Percentiles rank a stretch among this genome's conserved stretches.
phyloP scores from a whole-genome alignment of 495 filamentous ascomycete genomes.

The Pyrenopolyporus hunteri region DNA sequence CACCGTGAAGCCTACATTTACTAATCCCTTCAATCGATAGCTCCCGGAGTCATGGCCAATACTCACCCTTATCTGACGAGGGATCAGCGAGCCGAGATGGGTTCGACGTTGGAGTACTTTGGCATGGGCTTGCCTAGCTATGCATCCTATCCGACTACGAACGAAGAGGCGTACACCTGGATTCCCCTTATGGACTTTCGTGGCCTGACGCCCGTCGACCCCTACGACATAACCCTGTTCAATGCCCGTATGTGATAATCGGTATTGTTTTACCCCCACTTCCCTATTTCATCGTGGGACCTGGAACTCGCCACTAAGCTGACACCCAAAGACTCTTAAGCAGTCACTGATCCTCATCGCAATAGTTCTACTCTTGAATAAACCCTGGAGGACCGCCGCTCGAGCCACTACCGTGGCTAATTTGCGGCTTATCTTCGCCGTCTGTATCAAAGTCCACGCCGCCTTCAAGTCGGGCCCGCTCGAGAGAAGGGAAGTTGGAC shows the following conservation, averaged over 20 bases:
- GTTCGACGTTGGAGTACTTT: no score
- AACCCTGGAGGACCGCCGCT: not conserved
- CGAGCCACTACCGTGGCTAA: not conserved
- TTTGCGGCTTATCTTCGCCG: not conserved
- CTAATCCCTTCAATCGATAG: no score
- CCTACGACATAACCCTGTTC: not conserved
- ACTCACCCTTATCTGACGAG: no score
- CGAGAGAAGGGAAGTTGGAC: not conserved
- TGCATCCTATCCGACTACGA: not conserved
- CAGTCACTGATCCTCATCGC: not conserved
- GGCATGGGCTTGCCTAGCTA: no score
- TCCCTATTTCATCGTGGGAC: no score
- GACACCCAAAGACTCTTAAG: not conserved
- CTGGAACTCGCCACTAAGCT: not conserved
- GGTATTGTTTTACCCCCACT: no score
- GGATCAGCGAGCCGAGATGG: no score
- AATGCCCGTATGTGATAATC: not conserved
- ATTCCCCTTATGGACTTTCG: not conserved
- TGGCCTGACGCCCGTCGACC: not conserved
- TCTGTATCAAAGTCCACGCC: not conserved
- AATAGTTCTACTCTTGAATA: not conserved
- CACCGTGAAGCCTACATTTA: no score
- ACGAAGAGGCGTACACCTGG: not conserved
- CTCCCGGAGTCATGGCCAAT: no score
- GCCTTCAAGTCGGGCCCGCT: not conserved